Conservation (phyloP, 2,329 filamentous ascomycete species). For the Alternaria ventricosa region DNA sequence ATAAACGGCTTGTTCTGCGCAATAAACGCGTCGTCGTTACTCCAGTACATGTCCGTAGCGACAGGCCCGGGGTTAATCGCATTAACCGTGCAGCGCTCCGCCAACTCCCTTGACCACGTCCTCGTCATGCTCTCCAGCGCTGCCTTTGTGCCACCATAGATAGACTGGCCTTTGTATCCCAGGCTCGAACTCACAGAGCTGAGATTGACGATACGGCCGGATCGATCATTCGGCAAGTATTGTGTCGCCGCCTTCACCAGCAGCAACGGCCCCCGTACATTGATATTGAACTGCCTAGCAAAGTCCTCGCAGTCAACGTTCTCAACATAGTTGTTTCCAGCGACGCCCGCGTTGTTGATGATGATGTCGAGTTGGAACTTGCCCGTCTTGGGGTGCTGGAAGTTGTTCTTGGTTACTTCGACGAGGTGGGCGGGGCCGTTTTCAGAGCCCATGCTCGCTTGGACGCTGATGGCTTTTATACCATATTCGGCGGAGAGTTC, state of each 20-base stretch:
- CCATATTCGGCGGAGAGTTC: conserved; percentile 64
- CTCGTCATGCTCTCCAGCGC: conserved; percentile 73
- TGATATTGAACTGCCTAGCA: conserved; percentile 75
- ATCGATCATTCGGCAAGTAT: conserved; percentile 72
- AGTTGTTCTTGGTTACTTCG: conserved; percentile 64
- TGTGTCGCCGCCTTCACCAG: conserved; percentile 75
- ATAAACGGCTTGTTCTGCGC: conserved; percentile 65
- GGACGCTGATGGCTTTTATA: conserved; percentile 67
- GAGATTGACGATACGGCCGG: conserved; percentile 68
- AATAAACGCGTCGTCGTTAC: conserved; percentile 64
- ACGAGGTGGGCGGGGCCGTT: conserved; percentile 67
- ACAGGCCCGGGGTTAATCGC: conserved; percentile 71
- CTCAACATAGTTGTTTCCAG: conserved; percentile 68
- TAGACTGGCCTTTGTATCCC: conserved; percentile 64
- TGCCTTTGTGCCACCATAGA: conserved; percentile 72
- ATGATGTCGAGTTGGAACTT: conserved; percentile 79
- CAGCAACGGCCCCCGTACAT: conserved; percentile 81
- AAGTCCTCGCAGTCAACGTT: conserved; percentile 72
- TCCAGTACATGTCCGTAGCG: conserved; percentile 67
- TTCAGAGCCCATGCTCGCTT: conserved; percentile 73
- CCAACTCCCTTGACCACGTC: conserved; percentile 69
- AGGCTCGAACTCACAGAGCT: conserved; percentile 64
- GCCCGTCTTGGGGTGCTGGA: conserved; percentile 59
- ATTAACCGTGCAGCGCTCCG: conserved; percentile 69
- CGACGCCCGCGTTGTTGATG: conserved; percentile 82